Conservation (phyloP, 2,329 filamentous ascomycete species). For the Penicillium digitatum region DNA sequence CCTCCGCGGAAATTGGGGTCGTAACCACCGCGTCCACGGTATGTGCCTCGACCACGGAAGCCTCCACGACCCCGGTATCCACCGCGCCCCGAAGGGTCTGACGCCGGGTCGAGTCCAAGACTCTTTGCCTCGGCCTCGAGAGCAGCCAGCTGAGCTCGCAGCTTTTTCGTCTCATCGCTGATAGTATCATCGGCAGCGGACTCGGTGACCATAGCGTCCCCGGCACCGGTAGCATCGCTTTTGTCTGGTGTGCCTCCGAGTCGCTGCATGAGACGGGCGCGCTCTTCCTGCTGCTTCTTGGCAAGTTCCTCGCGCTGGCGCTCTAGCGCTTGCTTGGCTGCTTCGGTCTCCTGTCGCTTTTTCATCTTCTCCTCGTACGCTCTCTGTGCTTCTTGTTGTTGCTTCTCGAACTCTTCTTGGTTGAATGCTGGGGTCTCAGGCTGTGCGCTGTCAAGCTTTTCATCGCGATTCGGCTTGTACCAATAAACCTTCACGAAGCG, state of each 20-base stretch:
- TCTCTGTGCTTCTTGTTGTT: slow-evolving; percentile 56
- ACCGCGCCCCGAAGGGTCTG: slow-evolving; percentile 27
- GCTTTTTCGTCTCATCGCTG: slow-evolving; percentile 49
- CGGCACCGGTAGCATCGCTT: slow-evolving; percentile 26
- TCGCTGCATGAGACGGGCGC: slow-evolving; percentile 47
- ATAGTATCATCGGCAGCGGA: slow-evolving; percentile 34
- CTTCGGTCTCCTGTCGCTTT: slow-evolving; percentile 51
- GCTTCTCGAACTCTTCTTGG: slow-evolving; percentile 51
- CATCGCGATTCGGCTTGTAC: slow-evolving; percentile 47
- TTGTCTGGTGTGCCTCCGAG: slow-evolving; percentile 42
- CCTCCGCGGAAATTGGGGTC: slow-evolving; percentile 39
- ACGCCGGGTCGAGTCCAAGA: slow-evolving; percentile 49
- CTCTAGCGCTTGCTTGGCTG: slow-evolving; percentile 51
- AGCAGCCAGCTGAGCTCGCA: slow-evolving; percentile 53
- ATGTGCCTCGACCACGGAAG: slow-evolving; percentile 38
- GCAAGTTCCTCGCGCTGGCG: slow-evolving; percentile 49
- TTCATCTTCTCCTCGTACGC: slow-evolving; percentile 53
- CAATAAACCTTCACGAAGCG: slow-evolving; percentile 63
- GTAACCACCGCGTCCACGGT: slow-evolving; percentile 41
- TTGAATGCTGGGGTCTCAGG: slow-evolving; percentile 49
- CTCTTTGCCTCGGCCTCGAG: slow-evolving; percentile 54
- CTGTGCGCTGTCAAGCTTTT: slow-evolving; percentile 27
- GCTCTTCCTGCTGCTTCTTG: slow-evolving; percentile 55
- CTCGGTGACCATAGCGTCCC: slow-evolving; percentile 23
- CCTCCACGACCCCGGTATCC: slow-evolving; percentile 40